These are phyloP conservation scores for Linnemannia hyalina DNA, from an alignment of 192 early-diverging fungal genomes.

Conservation along the genomic window DNA sequence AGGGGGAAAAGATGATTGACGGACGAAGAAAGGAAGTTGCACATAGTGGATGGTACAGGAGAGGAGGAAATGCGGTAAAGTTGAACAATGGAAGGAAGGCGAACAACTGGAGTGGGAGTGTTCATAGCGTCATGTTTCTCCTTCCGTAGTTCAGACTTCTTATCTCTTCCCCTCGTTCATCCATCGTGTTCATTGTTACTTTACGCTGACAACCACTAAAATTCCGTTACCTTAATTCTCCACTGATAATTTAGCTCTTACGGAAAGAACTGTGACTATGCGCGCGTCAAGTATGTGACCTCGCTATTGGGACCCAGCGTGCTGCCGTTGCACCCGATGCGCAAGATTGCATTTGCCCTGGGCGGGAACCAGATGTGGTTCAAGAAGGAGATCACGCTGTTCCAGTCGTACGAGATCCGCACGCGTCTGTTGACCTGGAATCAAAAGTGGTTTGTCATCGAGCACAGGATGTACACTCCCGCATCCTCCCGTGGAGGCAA, in stretches of 20 bases:
- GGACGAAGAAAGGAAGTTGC: no score
- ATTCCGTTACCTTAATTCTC: background rate
- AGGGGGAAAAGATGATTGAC: background rate
- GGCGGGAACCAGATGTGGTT: constrained; percentile 63
- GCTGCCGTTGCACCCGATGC: constrained; percentile 41
- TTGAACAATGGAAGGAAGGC: background rate
- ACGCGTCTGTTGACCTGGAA: constrained; percentile 62
- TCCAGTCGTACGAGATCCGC: constrained; percentile 61
- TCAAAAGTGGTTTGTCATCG: constrained; percentile 64
- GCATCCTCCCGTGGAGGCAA: background rate
- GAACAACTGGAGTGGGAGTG: background rate
- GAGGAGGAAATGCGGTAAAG: no score
- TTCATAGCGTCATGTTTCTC: background rate
- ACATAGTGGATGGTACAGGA: no score
- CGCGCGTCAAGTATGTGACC: constrained; percentile 54
- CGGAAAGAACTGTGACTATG: constrained; percentile 50
- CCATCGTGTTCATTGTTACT: background rate
- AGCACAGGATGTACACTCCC: constrained; percentile 58
- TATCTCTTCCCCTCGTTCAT: background rate
- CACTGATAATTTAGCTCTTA: constrained; percentile 18
- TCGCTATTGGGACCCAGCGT: constrained; percentile 49
- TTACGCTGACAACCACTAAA: background rate
- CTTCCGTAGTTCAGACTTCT: background rate
- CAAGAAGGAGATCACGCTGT: constrained; percentile 60
- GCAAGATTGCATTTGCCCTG: constrained; percentile 44